Conservation (phyloP, 495 filamentous ascomycete species). For the Pseudoneurospora amorphoporcata region DNA sequence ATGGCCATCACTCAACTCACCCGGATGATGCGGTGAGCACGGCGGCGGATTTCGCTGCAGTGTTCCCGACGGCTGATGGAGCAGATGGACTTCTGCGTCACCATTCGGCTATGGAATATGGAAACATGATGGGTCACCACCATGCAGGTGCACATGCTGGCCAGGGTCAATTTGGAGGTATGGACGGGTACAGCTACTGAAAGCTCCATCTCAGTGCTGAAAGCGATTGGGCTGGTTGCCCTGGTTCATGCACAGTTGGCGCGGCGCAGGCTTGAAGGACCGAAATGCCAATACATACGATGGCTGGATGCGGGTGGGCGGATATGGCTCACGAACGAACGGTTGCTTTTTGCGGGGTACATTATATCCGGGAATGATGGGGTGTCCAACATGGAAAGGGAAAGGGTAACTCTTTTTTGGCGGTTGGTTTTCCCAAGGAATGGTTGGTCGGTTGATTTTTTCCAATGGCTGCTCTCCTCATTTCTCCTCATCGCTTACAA, state of each 20-base stretch:
- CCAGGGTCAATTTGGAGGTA: neutral
- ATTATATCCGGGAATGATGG: neutral
- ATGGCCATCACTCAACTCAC: neutral
- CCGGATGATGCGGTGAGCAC: neutral
- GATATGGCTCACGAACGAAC: neutral
- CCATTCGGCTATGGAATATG: conserved; percentile 3
- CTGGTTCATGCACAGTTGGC: neutral
- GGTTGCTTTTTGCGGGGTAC: neutral
- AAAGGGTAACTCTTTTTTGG: neutral
- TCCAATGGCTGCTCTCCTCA: neutral
- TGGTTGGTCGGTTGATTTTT: neutral
- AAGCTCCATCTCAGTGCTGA: neutral
- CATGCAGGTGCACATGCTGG: neutral
- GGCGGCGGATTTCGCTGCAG: neutral
- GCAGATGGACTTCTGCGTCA: conserved; percentile 20
- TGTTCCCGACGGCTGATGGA: conserved; percentile 16
- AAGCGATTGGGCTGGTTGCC: neutral
- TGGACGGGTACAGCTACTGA: conserved; percentile 11
- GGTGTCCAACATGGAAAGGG: neutral
- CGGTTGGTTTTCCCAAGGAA: neutral
- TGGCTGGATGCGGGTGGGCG: neutral
- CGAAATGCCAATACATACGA: neutral
- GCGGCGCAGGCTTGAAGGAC: neutral
- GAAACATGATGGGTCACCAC: conserved; percentile 6
- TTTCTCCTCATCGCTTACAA: neutral